Evolutionary conservation across 495 filamentous ascomycete species (phyloP).

Genomic region (Bryoglossum gracile): DNA sequence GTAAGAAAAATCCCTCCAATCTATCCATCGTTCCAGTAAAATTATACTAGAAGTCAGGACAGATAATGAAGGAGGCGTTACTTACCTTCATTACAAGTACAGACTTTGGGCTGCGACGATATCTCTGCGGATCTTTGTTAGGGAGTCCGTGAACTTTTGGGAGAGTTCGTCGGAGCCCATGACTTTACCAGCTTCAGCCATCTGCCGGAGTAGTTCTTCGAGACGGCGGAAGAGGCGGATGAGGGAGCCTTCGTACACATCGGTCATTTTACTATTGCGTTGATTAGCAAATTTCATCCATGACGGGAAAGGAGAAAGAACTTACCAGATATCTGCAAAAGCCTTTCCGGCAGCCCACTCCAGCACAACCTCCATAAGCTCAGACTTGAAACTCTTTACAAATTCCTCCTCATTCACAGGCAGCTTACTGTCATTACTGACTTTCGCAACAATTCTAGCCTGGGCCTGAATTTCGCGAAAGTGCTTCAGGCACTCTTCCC

Average conservation of each 20-base stretch:
- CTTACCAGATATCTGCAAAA: slow-evolving; percentile 94
- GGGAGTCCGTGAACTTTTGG: slow-evolving; percentile 75
- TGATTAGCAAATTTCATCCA: slow-evolving; percentile 20
- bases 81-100: slow-evolving; percentile 82
- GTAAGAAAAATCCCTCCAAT: no score
- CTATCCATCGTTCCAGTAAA: no score
- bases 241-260: slow-evolving; percentile 91
- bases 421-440: slow-evolving; percentile 88
- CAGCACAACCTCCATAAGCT: slow-evolving; percentile 94
- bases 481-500: slow-evolving; percentile 78
- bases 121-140: slow-evolving; percentile 80
- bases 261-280: slow-evolving; percentile 80
- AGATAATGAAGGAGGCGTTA: no score
- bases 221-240: slow-evolving; percentile 93
- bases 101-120: slow-evolving; percentile 90
- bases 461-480: slow-evolving; percentile 78
- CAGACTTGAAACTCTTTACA: slow-evolving; percentile 74
- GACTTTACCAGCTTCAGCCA: slow-evolving; percentile 92
- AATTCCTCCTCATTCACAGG: slow-evolving; percentile 90
- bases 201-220: slow-evolving; percentile 93
- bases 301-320: slow-evolving; percentile 9
- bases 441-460: slow-evolving; percentile 80
- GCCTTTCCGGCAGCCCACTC: slow-evolving; percentile 89
- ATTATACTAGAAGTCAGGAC: slow-evolving; percentile 4
- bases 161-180: slow-evolving; percentile 95